Evolutionary conservation across 1,284 basidiomycete genomes (phyloP).

Genomic region (Malassezia dermatis): DNA sequence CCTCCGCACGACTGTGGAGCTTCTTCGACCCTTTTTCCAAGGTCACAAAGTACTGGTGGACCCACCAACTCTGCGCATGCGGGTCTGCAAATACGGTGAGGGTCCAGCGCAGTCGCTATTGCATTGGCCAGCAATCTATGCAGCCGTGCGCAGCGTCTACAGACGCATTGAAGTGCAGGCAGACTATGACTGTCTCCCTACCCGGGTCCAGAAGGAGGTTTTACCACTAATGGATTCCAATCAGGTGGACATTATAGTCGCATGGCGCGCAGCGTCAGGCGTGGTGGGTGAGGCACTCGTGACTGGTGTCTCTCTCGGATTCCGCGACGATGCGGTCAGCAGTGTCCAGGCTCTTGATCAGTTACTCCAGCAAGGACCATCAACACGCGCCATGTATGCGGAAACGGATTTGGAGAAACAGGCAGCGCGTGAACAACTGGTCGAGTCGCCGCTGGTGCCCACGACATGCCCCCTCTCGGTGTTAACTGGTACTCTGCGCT

Average conservation of each 20-base stretch:
- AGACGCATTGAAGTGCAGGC: neutral
- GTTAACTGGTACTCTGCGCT: neutral
- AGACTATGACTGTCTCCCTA: neutral
- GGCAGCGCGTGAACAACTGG: conserved; percentile 20
- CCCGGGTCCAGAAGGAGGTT: neutral
- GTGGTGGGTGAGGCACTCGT: conserved; percentile 1
- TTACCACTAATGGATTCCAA: conserved; percentile 4
- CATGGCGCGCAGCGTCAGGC: neutral
- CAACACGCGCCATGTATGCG: conserved; percentile 24
- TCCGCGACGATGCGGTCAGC: neutral
- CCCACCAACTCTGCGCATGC: neutral
- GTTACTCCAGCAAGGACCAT: neutral
- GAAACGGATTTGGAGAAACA: conserved; percentile 26
- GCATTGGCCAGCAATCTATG: neutral
- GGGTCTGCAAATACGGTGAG: neutral
- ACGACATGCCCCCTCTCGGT: neutral
- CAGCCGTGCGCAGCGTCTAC: neutral
- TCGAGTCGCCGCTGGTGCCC: conserved; percentile 16
- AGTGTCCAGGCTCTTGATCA: neutral
- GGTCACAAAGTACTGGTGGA: neutral
- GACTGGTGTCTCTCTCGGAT: conserved; percentile 3
- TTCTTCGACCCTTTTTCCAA: neutral
- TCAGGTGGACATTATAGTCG: conserved; percentile 6
- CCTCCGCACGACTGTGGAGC: neutral
- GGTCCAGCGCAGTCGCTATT: neutral